Percentiles rank a stretch among this genome's conserved stretches.
phyloP scores from a whole-genome alignment of 306 rosid species.

The Gynostemma pentaphyllum region DNA sequence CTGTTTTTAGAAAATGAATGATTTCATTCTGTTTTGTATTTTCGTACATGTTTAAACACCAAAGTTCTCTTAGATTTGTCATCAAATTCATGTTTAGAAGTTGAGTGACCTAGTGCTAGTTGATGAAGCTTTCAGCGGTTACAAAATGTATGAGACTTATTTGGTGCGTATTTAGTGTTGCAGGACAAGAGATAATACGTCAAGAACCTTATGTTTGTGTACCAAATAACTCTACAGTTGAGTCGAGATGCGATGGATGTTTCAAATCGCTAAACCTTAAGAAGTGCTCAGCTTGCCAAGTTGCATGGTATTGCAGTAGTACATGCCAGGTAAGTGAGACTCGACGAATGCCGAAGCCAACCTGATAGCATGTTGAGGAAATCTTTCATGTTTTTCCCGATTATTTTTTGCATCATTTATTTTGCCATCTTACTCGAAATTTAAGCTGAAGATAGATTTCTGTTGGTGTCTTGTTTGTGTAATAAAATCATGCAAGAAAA shows the following conservation, averaged over 20 bases:
- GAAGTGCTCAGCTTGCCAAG: constrained; percentile 57
- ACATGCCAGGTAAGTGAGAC: constrained; percentile 43
- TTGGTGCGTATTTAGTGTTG: constrained; percentile 4
- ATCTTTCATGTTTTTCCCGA: neutral
- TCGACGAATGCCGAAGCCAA: neutral
- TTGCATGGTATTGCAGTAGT: constrained; percentile 50
- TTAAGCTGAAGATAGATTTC: neutral
- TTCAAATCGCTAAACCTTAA: constrained; percentile 38
- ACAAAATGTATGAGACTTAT: neutral
- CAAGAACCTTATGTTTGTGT: constrained; percentile 66
- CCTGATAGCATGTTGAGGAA: neutral
- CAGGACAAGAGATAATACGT: constrained; percentile 66
- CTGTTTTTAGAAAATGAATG: too few relatives aligned
- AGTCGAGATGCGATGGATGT: constrained; percentile 60
- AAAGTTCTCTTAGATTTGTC: neutral
- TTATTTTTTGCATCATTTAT: neutral
- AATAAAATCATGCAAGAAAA: neutral
- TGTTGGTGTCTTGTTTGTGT: neutral
- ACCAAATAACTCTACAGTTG: constrained; percentile 38
- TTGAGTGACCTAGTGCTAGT: neutral
- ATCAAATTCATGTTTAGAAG: neutral
- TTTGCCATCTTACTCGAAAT: neutral
- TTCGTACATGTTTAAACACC: neutral
- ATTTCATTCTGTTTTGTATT: too few relatives aligned
- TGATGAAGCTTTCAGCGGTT: neutral